These are phyloP conservation scores for Cutaneotrichosporon cyanovorans DNA, from an alignment of 1,284 basidiomycete species.

Conservation along the genomic window DNA sequence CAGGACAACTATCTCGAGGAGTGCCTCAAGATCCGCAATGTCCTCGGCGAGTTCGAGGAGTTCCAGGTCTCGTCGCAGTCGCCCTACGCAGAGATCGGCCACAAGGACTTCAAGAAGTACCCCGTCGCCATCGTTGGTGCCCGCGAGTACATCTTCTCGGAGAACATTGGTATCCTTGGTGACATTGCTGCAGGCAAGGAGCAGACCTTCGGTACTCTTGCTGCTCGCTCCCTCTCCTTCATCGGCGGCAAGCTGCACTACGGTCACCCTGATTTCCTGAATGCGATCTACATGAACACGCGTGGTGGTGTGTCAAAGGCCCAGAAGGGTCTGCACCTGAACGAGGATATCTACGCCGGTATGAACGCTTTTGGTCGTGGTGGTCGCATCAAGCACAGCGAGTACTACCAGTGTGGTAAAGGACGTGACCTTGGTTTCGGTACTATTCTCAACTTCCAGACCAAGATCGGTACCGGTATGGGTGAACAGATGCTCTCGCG, in stretches of 20 bases:
- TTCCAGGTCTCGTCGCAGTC: conserved; percentile 71
- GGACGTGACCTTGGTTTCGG: conserved; percentile 98
- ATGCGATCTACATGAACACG: conserved; percentile 96
- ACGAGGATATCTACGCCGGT: conserved; percentile 99
- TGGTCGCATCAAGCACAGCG: conserved; percentile 96
- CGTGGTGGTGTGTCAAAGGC: conserved; percentile 98
- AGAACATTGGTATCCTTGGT: conserved; percentile 98
- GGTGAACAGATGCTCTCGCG: conserved; percentile 98
- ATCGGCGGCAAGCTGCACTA: conserved; percentile 99
- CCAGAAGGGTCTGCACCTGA: conserved; percentile 94
- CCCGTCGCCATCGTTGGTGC: conserved; percentile 98
- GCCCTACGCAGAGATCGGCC: conserved; percentile 82
- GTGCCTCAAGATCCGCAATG: conserved; percentile 96
- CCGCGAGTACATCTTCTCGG: conserved; percentile 99
- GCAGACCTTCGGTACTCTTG: conserved; percentile 97
- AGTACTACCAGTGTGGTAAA: conserved; percentile 96
- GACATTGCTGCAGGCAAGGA: conserved; percentile 98
- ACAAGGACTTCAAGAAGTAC: conserved; percentile 74
- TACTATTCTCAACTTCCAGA: conserved; percentile 98
- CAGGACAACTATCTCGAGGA: conserved; percentile 99
- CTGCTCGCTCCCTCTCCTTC: conserved; percentile 89
- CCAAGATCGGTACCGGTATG: conserved; percentile 99
- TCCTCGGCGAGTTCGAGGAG: conserved; percentile 98
- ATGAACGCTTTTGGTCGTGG: conserved; percentile 98
- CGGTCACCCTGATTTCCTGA: conserved; percentile 95